Conservation (phyloP, 768 basidiomycete genomes). For the Leccinellum luteum region DNA sequence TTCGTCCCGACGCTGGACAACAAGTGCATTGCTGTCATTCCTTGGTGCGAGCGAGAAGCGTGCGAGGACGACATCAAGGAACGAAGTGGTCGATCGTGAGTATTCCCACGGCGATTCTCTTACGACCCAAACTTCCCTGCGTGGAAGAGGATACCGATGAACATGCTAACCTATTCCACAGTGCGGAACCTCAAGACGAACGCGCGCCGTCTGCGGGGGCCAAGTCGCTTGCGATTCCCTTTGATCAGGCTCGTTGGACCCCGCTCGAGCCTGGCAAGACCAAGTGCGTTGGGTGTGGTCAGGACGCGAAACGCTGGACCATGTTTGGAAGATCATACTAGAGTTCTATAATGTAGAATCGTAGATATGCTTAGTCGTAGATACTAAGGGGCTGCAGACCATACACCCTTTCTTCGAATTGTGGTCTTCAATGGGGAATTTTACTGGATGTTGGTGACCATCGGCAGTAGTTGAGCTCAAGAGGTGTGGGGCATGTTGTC, state of each 20-base stretch:
- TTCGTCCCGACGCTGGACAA: constrained; percentile 87
- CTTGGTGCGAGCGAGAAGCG: constrained; percentile 91
- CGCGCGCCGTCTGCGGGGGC: constrained; percentile 97
- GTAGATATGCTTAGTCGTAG: neutral
- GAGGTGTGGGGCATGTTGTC: too few species aligned
- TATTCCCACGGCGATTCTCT: constrained; percentile 1
- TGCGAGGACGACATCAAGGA: constrained; percentile 99
- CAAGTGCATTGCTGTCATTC: constrained; percentile 85
- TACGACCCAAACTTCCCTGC: neutral
- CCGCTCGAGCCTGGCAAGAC: constrained; percentile 81
- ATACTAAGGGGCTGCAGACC: neutral
- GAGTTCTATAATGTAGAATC: neutral
- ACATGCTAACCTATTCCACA: constrained; percentile 29
- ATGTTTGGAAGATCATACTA: constrained; percentile 92
- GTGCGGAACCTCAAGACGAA: constrained; percentile 86
- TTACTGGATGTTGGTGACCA: too few species aligned
- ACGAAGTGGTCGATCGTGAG: constrained; percentile 77
- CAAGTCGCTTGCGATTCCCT: constrained; percentile 95
- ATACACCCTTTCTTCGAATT: too few species aligned
- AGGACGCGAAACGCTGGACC: constrained; percentile 92
- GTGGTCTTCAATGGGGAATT: too few species aligned
- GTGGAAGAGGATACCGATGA: too few species aligned
- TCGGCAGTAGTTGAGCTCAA: too few species aligned
- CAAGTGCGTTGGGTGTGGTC: constrained; percentile 86
- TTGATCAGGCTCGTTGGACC: constrained; percentile 83